Conservation (phyloP, 352 stramenopile species). For the Phytophthora pseudosyringae region DNA sequence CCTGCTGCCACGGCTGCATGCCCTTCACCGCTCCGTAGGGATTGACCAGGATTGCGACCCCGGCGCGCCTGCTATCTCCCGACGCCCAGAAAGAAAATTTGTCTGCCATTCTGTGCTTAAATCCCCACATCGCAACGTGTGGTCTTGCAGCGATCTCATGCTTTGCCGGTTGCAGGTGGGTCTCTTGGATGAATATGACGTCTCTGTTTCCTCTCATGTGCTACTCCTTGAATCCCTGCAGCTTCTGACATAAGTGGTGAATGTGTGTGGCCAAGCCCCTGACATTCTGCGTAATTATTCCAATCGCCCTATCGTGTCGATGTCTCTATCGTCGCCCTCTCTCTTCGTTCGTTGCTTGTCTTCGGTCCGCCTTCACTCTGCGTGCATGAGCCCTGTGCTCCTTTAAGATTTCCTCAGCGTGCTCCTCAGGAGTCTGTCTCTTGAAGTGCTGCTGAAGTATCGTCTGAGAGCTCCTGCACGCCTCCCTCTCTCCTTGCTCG, state of each 20-base stretch:
- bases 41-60: conserved; percentile 13
- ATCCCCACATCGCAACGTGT: conserved; percentile 8
- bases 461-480: no score
- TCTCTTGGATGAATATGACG: conserved; percentile 12
- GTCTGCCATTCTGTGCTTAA: neutral
- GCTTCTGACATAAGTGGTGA: neutral
- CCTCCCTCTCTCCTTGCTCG: no score
- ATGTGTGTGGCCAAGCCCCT: conserved; percentile 1
- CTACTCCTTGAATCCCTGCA: conserved; percentile 9
- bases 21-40: conserved; percentile 1
- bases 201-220: conserved; percentile 7
- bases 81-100: conserved; percentile 9
- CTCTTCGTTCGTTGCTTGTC: no score
- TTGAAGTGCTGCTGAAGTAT: no score
- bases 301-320: conserved; percentile 3
- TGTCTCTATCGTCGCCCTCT: no score
- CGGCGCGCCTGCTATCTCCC: neutral
- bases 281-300: conserved; percentile 8
- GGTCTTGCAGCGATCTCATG: neutral
- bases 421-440: no score
- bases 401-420: no score
- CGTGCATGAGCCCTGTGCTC: no score
- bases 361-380: no score
- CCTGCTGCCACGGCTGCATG: neutral
- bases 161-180: conserved; percentile 4